Base-by-base conservation (phyloP, 2,329 filamentous ascomycete genomes). In the Phyllosticta paracitricarpa region DNA sequence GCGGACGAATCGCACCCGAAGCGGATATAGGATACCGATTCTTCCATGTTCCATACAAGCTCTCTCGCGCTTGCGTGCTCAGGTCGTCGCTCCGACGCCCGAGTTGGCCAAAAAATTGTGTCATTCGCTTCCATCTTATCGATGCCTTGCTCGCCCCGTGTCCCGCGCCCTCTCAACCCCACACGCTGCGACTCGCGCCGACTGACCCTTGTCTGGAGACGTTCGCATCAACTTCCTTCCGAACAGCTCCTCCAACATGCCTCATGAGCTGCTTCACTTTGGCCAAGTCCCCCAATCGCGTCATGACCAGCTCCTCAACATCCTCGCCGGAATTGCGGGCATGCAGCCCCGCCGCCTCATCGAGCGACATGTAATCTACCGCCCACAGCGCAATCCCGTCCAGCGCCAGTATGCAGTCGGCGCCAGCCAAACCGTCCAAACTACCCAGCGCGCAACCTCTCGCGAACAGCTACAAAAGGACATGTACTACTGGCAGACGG, bases 221-320 rank as follows among this genome's bases (percentile, higher is more conserved):
- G 22, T 9, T 48, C 22, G 24, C 48, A 14, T 54, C 28, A 26
- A 58, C 24, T 30, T 33, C 17, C n/a, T 25, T n/a, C 55, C 25
- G 40, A 56, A 40, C 48, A 52, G 35, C 35, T 59, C 33, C n/a
- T 25, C 58, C 55, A 51, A 48, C 59, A 61, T 61, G 59, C 58
- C 58, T 84, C 83, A 86, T 72, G 84, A 86, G 75, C 77, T 85
- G 66, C 75, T 84, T 56, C 78, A 87, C 54, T 85, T 82, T 73
- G 83, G 81, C 67, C 80, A 83, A 68, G 78, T 87, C 61, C 78
- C 83, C 9, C 70, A 73, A 35, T 72, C 78, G 51, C 82, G 84
- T 67, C 82, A 85, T 75, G 76, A 81, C 68, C 83, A 84, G 71
- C 77, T 85, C 19, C 75, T 86, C 59, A 81, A 83, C 68, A 82